phyloP scores from a whole-genome alignment of 2,329 filamentous ascomycete species.

The Nemania sp. region DNA sequence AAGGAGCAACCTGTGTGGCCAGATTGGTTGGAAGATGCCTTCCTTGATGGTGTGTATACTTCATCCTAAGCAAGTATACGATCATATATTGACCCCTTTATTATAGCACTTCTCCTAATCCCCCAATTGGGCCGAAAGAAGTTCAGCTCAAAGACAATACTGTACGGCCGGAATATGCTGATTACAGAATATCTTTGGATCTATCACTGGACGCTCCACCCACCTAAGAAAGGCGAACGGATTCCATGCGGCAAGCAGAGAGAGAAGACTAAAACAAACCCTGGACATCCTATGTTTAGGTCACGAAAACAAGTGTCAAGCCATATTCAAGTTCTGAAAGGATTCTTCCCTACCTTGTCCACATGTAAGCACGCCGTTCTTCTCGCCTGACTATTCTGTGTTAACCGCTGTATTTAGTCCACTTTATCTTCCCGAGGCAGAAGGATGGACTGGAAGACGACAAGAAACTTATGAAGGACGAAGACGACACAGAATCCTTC shows the following conservation, averaged over 20 bases:
- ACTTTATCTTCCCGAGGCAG: conserved; percentile 69
- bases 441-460: conserved; percentile 65
- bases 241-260: conserved; percentile 61
- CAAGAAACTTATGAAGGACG: conserved; percentile 53
- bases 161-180: conserved; percentile 76
- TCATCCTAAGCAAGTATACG: neutral
- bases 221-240: conserved; percentile 55
- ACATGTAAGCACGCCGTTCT: conserved; percentile 65
- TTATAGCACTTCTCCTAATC: conserved; percentile 71
- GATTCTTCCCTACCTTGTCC: conserved; percentile 71
- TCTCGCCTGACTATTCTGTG: neutral
- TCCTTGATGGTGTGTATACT: conserved; percentile 70
- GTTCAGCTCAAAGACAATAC: conserved; percentile 72
- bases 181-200: conserved; percentile 76
- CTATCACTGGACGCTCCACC: conserved; percentile 59
- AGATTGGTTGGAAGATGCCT: conserved; percentile 72
- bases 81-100: conserved; percentile 37
- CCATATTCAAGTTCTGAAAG: conserved; percentile 78
- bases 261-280: conserved; percentile 47
- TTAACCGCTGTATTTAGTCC: conserved; percentile 56
- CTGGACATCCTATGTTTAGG: conserved; percentile 52
- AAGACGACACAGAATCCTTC: conserved; percentile 65
- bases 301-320: conserved; percentile 74
- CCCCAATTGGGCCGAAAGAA: conserved; percentile 75
- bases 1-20: conserved; percentile 73